Evolutionary conservation across 805 yeast genomes (phyloP), one percentile per base, ranked within the genome.

Genomic region (Lachancea sp.): DNA sequence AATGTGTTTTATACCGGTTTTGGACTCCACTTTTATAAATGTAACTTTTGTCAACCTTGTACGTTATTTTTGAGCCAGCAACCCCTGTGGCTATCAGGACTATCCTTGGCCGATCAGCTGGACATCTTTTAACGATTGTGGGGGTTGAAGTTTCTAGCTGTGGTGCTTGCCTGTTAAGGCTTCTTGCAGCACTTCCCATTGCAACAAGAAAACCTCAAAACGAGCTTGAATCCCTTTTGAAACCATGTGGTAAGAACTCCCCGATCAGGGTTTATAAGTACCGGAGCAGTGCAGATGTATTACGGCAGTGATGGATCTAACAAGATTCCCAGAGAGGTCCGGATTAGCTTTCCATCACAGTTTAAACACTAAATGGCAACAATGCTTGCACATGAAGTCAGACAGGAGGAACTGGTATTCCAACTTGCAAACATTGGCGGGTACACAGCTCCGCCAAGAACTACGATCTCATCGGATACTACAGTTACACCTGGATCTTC

Each of bases 361-460:
- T 22, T 22, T 4, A 22, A 4, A 22, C 8, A 22, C 25, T 22
- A 4, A 22, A 22, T 8, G 25, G 8, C 25, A 8, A 22, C 25
- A 22, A 40, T 40, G 43, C 36, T 40, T 17, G 17, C 43, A 11
- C 22, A 33, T 3, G 43, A 33, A 16, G 19, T 22, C n/a, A 35
- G 27, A 9, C 45, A 44, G 31, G 50, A 47, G 25, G 41, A 44
- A 13, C 30, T 47, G 38, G 26, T 43, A 11, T 47, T 47, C 17
- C 50, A 47, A 30, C 34, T 47, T 20, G 44, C 50, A 3, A 47
- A 47, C 20, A 45, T 47, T 16, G 50, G 50, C 8, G 42, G 46
- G 10, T 19, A 15, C 13, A 43, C 36, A 13, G 37, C 38, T 16
- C 42, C 46, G 2, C 35, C 26, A 13, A 43, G 32, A 27, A 31